Base-by-base conservation (phyloP, 1,139 yeast genomes). In the Dujonia santamariae region DNA sequence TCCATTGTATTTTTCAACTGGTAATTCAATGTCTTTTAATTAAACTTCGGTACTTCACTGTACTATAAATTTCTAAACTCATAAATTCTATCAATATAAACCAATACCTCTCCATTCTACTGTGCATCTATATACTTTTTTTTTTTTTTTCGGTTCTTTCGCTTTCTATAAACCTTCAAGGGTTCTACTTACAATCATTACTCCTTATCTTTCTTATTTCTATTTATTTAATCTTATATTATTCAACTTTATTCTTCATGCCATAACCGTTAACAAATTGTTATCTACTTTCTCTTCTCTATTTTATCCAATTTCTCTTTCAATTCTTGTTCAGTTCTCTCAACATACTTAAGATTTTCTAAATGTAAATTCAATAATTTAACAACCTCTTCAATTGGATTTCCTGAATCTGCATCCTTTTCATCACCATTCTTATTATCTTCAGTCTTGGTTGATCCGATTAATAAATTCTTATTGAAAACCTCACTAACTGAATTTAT, bases 271-370 rank as follows among this genome's bases (percentile, higher is more conserved):
- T 13, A 28, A 9, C n/a, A 28, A n/a, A 7, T 7, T 19, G 20
- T 13, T 13, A 19, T 28, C 15, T 28, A 24, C 22, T 19, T n/a
- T n/a, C 23, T 21, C 23, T n/a, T n/a, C n/a, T 25, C 19, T 37
- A 42, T 31, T 37, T 55, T 64, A 16, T 67, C 68, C 42, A 92
- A 59, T 59, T 85, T 85, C 28, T 75, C 75, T 54, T 83, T 85
- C 51, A 92, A 68, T 25, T 67, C 66, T 15, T 72, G 72, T 39
- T 95, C 87, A 40, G 80, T 75, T 40, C 72, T 72, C 51, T 92
- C 96, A 39, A 92, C 78, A 70, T 92, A 90, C 55, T 82, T 87
- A 59, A 92, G 72, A 45, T 95, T 87, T 44, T 90, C 94, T 56
- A 92, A 67, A 57, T 92, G 98, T 32, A 88, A 77, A 54, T 92